Conservation (phyloP, 768 basidiomycete genomes). For the Agrocybe pediades region DNA sequence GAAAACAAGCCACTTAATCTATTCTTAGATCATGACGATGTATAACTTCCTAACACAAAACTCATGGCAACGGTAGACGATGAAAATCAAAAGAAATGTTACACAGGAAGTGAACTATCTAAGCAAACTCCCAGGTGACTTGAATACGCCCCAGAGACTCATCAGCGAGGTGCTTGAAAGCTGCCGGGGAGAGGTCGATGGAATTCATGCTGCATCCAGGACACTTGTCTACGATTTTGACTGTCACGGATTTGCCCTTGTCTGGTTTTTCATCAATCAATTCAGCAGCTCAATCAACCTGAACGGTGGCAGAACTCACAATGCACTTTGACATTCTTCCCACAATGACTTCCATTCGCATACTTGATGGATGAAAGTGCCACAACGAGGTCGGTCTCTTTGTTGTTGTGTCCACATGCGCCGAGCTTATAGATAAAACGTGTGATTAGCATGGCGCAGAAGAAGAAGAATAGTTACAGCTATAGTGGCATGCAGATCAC, state of each 20-base stretch:
- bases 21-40: too few relatives aligned
- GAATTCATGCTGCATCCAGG: neutral
- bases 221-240: neutral
- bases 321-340: constrained; percentile 22
- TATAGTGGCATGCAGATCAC: neutral
- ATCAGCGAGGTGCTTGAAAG: neutral
- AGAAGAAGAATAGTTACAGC: neutral
- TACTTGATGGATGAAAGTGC: constrained; percentile 23
- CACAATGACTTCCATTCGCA: constrained; percentile 21
- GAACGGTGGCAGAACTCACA: constrained; percentile 10
- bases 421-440: constrained; percentile 21
- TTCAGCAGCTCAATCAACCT: too few relatives aligned
- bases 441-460: neutral
- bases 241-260: neutral
- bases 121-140: neutral
- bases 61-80: too few relatives aligned
- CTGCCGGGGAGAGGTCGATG: neutral
- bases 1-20: too few relatives aligned
- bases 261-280: neutral
- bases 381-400: constrained; percentile 22
- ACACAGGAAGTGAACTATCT: too few relatives aligned
- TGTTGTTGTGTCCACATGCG: constrained; percentile 22
- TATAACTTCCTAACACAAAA: too few relatives aligned
- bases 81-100: too few relatives aligned
- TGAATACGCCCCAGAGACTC: neutral